Evolutionary conservation across 2,329 filamentous ascomycete genomes (phyloP).

Genomic region (Didymella glomerata): DNA sequence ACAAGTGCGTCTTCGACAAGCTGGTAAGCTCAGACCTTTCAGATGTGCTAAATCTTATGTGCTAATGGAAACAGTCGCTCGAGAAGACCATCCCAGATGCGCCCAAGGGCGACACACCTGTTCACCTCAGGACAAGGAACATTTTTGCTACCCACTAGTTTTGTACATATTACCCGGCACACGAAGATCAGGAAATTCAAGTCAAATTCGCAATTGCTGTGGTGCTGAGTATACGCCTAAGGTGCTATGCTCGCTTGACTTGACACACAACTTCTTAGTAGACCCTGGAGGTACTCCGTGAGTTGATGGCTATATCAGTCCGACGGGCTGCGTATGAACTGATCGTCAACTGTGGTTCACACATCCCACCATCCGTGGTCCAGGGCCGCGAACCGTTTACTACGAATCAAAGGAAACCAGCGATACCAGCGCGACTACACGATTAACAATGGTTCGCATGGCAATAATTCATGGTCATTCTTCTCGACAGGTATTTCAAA

Average conservation of each 20-base stretch:
- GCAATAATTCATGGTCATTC: not conserved
- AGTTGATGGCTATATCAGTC: not conserved
- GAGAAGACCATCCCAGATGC: conserved; percentile 62
- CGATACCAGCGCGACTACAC: not conserved
- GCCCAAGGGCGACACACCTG: conserved; percentile 58
- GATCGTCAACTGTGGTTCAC: not conserved
- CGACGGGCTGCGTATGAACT: not conserved
- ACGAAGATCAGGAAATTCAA: conserved; percentile 29
- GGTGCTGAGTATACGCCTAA: not conserved
- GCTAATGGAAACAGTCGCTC: conserved; percentile 53
- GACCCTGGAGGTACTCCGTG: not conserved
- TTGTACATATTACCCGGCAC: conserved; percentile 43
- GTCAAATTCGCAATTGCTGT: not conserved
- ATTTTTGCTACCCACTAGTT: conserved; percentile 49
- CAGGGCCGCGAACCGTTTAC: not conserved
- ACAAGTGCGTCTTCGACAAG: conserved; percentile 95
- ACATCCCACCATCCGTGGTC: not conserved
- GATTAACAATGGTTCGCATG: not conserved
- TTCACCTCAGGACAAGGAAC: conserved; percentile 59
- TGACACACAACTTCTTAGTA: not conserved
- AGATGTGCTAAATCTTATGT: not conserved
- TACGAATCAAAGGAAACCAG: not conserved
- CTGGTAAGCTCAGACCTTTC: conserved; percentile 71
- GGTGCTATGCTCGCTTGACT: not conserved
- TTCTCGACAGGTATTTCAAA: not conserved